Conservation (phyloP, 306 rosid genomes). For the Lathyrus tuberosus region DNA sequence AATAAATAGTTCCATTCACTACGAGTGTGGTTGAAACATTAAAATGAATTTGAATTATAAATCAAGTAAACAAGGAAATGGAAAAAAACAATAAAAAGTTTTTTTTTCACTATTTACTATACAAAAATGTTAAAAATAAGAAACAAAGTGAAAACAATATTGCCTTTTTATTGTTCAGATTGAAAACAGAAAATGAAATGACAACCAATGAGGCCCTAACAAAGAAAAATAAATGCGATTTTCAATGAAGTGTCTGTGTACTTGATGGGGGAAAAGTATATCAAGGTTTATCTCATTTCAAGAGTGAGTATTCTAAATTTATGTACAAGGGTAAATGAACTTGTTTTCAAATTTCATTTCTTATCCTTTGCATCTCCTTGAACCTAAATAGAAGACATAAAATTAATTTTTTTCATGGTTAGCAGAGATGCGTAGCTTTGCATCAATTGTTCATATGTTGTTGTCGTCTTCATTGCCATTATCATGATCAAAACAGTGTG, state of each 20-base stretch:
- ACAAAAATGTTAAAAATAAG: neutral
- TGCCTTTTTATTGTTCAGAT: neutral
- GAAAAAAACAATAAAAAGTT: neutral
- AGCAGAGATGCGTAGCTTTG: neutral
- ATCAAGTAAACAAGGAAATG: neutral
- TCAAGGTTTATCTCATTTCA: neutral
- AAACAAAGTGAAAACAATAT: neutral
- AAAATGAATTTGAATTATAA: neutral
- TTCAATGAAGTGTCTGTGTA: neutral
- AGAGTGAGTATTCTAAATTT: neutral
- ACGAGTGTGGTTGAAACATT: slow-evolving; percentile 9
- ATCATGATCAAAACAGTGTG: neutral
- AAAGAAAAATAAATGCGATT: neutral
- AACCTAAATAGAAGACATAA: neutral
- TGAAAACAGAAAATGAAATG: neutral
- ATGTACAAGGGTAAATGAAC: neutral
- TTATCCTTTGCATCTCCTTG: neutral
- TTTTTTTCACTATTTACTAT: neutral
- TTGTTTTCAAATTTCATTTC: neutral
- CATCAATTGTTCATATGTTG: neutral
- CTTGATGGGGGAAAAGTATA: neutral
- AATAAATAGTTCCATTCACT: slow-evolving; percentile 23
- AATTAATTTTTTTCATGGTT: neutral
- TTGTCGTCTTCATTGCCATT: neutral
- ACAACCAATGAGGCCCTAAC: neutral